Evolutionary conservation across 1,284 basidiomycete genomes (phyloP).

Genomic region (Phenoliferia sp.): DNA sequence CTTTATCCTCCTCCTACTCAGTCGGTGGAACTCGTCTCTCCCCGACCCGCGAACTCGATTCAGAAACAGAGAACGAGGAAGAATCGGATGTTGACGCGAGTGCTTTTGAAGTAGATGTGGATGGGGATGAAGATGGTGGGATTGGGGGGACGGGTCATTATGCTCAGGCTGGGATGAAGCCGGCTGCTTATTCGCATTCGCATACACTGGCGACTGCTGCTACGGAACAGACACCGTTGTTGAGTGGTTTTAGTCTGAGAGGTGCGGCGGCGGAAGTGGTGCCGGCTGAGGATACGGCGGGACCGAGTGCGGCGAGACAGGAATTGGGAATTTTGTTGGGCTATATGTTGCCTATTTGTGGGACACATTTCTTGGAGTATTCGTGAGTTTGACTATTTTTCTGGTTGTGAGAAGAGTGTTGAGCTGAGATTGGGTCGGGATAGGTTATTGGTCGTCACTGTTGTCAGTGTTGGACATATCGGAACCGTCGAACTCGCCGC

Average conservation of each 20-base stretch:
- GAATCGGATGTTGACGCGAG: background rate
- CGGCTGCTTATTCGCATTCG: background rate
- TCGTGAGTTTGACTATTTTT: too few species aligned
- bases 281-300: conserved; percentile 6
- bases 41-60: conserved; percentile 20
- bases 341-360: conserved; percentile 24
- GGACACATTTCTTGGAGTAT: conserved; percentile 30
- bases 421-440: too few species aligned
- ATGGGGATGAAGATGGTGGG: background rate
- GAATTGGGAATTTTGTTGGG: conserved; percentile 10
- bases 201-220: background rate
- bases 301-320: conserved; percentile 9
- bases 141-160: background rate
- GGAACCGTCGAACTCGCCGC: conserved; percentile 37
- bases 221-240: conserved; percentile 11
- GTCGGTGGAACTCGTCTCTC: conserved; percentile 17
- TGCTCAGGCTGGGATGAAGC: background rate
- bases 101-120: background rate
- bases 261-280: conserved; percentile 4
- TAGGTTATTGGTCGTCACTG: conserved; percentile 28
- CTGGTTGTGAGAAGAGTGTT: too few species aligned
- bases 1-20: conserved; percentile 18
- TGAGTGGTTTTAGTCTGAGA: too few species aligned
- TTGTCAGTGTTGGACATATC: conserved; percentile 34
- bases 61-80: conserved; percentile 3